phyloP scores from a whole-genome alignment of 2,329 filamentous ascomycete genomes.

The Neoscytalidium dimidiatum region DNA sequence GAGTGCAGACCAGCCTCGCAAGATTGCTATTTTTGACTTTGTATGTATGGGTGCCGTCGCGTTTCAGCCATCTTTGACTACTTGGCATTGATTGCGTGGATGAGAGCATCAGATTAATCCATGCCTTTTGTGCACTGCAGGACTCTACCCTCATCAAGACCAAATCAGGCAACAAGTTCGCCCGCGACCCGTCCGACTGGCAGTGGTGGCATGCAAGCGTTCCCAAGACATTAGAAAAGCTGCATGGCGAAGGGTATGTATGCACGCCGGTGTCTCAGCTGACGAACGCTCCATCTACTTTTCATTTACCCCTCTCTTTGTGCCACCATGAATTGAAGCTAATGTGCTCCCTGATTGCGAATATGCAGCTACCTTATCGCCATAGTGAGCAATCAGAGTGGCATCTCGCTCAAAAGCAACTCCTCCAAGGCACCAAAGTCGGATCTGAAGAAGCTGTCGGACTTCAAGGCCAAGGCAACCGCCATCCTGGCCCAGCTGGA shows the following conservation, averaged over 20 bases:
- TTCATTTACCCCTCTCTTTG: slow-evolving; percentile 19
- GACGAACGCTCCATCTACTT: slow-evolving; percentile 15
- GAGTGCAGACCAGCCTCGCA: slow-evolving; percentile 24
- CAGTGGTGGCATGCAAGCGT: slow-evolving; percentile 86
- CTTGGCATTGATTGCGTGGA: neutral
- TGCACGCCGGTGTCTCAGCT: slow-evolving; percentile 19
- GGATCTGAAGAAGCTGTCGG: slow-evolving; percentile 66
- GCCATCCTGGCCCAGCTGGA: slow-evolving; percentile 71
- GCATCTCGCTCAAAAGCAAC: slow-evolving; percentile 72
- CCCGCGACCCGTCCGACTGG: slow-evolving; percentile 75
- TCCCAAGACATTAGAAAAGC: slow-evolving; percentile 64
- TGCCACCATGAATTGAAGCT: slow-evolving; percentile 12
- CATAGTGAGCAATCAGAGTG: slow-evolving; percentile 87
- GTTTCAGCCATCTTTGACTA: slow-evolving; percentile 15
- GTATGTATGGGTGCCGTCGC: slow-evolving; percentile 27
- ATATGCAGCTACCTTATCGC: slow-evolving; percentile 67
- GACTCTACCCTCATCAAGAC: slow-evolving; percentile 87
- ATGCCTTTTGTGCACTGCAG: slow-evolving; percentile 41
- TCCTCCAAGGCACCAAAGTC: slow-evolving; percentile 70
- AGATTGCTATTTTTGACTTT: slow-evolving; percentile 43
- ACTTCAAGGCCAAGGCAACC: slow-evolving; percentile 81
- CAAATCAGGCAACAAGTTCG: slow-evolving; percentile 77
- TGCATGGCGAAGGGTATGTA: slow-evolving; percentile 69
- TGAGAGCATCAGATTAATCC: slow-evolving; percentile 5
- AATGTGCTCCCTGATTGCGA: neutral